Conservation (phyloP, 164 flowering plant genomes). For the Paratinospora sagittata region DNA sequence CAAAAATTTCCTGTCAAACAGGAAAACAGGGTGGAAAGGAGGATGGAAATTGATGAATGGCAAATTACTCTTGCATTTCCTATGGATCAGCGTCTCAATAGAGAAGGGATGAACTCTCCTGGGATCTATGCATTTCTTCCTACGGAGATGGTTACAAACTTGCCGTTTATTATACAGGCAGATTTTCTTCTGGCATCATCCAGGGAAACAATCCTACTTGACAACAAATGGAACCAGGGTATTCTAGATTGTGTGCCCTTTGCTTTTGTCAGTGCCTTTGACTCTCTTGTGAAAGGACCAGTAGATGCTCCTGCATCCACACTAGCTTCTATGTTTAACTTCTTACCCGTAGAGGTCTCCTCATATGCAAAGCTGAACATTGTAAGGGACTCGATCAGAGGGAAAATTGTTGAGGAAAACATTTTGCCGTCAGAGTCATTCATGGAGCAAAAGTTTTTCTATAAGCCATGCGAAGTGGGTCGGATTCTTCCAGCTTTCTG, state of each 20-base stretch:
- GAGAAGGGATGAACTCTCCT: constrained; percentile 34
- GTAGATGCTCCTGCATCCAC: constrained; percentile 37
- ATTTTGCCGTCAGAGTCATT: constrained; percentile 46
- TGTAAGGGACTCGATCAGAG: constrained; percentile 38
- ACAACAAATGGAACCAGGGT: constrained; percentile 52
- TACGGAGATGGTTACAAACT: constrained; percentile 58
- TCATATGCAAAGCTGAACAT: constrained; percentile 27
- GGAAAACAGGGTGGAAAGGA: constrained; percentile 35
- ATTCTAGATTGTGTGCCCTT: constrained; percentile 46
- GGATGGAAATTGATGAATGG: constrained; percentile 47
- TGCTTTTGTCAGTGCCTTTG: constrained; percentile 51
- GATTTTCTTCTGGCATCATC: constrained; percentile 57
- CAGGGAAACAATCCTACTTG: constrained; percentile 42
- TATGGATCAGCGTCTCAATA: constrained; percentile 31
- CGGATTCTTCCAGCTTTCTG: constrained; percentile 40
- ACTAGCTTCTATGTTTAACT: constrained; percentile 30
- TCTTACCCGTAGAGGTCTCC: constrained; percentile 39
- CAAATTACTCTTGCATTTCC: constrained; percentile 59
- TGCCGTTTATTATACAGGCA: constrained; percentile 33
- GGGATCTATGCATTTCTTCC: constrained; percentile 63
- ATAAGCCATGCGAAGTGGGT: constrained; percentile 47
- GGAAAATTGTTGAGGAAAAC: constrained; percentile 25
- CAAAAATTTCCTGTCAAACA: constrained; percentile 49
- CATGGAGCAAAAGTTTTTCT: constrained; percentile 34
- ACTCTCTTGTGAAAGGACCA: constrained; percentile 30